These are phyloP conservation scores for Xerocomellus amylosporus DNA, from an alignment of 768 basidiomycete genomes.

Conservation along the genomic window DNA sequence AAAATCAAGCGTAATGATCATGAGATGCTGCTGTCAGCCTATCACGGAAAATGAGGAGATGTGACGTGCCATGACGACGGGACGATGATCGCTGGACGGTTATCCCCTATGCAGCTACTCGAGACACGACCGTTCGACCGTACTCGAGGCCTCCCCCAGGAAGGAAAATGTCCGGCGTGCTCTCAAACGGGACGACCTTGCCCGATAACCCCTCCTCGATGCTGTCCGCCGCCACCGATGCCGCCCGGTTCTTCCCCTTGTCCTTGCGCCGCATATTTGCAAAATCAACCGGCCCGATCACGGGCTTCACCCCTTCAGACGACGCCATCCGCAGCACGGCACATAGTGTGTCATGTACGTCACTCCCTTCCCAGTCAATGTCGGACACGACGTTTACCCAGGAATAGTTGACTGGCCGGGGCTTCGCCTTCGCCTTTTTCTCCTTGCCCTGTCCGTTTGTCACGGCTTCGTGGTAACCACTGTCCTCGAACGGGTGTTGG, in stretches of 20 bases:
- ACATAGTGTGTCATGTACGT: conserved; percentile 54
- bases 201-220: conserved; percentile 20
- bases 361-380: conserved; percentile 79
- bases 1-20: not conserved
- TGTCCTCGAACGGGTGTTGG: conserved; percentile 25
- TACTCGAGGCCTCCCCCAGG: conserved; percentile 28
- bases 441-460: conserved; percentile 23
- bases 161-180: conserved; percentile 32
- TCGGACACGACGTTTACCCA: conserved; percentile 83
- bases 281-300: conserved; percentile 24
- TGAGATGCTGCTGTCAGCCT: not conserved
- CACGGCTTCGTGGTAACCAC: conserved; percentile 23
- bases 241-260: conserved; percentile 30
- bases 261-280: conserved; percentile 6
- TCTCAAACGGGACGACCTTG: conserved; percentile 36
- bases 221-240: conserved; percentile 8
- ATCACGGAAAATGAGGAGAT: not conserved
- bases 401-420: conserved; percentile 62
- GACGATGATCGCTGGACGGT: not conserved
- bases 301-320: conserved; percentile 32
- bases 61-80: not conserved
- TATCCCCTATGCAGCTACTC: conserved; percentile 26
- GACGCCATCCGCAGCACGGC: conserved; percentile 39
- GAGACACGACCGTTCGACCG: conserved; percentile 38
- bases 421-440: conserved; percentile 32